These are phyloP conservation scores for Aspergillus sp. DNA, from an alignment of 2,329 filamentous ascomycete genomes.

Conservation along the genomic window DNA sequence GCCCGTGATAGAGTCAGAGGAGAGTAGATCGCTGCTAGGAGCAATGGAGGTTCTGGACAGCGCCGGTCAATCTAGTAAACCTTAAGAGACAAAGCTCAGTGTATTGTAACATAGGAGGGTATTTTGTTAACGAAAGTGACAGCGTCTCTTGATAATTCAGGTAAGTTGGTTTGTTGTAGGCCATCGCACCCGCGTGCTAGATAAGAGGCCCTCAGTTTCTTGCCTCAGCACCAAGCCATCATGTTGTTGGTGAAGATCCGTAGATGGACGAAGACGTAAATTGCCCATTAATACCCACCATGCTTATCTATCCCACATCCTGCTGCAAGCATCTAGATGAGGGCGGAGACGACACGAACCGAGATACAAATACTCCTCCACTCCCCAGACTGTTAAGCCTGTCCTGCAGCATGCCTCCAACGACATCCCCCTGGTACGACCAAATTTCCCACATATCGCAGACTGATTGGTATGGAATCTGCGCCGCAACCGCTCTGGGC, in stretches of 20 bases:
- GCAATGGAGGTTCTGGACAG: too few relatives aligned
- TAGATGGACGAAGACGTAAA: background rate
- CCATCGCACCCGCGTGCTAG: background rate
- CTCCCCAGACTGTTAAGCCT: too few relatives aligned
- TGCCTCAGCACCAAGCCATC: background rate
- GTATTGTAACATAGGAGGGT: background rate
- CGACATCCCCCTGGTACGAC: background rate
- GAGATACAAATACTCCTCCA: too few relatives aligned
- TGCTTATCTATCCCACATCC: background rate
- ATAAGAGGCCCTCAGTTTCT: conserved; percentile 6
- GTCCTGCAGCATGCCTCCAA: too few relatives aligned
- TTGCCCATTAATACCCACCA: background rate
- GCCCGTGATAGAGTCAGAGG: conserved; percentile 1
- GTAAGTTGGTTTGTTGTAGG: conserved; percentile 2
- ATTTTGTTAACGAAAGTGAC: background rate
- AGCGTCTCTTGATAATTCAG: background rate
- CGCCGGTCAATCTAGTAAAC: background rate
- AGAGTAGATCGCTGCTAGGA: background rate
- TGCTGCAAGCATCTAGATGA: too few relatives aligned
- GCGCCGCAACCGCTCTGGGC: background rate
- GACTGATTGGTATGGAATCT: conserved; percentile 5
- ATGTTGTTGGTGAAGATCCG: background rate
- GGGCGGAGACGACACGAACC: too few relatives aligned
- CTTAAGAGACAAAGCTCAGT: conserved; percentile 3
- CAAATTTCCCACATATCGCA: conserved; percentile 5